Evolutionary conservation across 1,139 yeast genomes (phyloP).

Genomic region (Suhomyces atakaporum): DNA sequence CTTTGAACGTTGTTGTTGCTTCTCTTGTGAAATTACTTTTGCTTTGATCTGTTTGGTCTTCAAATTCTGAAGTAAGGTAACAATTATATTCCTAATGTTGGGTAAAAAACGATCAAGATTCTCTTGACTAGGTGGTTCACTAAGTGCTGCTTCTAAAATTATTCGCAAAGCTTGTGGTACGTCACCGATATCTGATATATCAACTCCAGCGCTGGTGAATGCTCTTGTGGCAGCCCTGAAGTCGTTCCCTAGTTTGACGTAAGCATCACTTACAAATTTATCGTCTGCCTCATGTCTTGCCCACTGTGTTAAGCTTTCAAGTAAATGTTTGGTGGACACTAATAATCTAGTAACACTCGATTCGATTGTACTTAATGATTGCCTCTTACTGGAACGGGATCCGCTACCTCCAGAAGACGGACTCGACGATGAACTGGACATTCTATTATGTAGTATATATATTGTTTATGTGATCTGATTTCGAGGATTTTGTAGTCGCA

Average conservation of each 20-base stretch:
- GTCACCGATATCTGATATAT: constrained; percentile 70
- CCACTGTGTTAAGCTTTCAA: constrained; percentile 90
- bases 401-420: constrained; percentile 7
- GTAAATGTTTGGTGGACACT: constrained; percentile 84
- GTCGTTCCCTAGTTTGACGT: constrained; percentile 91
- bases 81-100: constrained; percentile 82
- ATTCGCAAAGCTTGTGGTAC: constrained; percentile 73
- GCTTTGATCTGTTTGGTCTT: constrained; percentile 73
- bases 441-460: not conserved
- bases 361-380: constrained; percentile 66
- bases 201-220: constrained; percentile 67
- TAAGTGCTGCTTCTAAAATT: constrained; percentile 82
- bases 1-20: constrained; percentile 12
- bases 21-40: constrained; percentile 35
- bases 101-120: constrained; percentile 82
- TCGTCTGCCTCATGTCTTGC: constrained; percentile 79
- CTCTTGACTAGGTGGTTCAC: constrained; percentile 84
- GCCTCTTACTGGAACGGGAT: constrained; percentile 24
- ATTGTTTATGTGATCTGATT: constrained; percentile 6
- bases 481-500: not conserved
- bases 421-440: constrained; percentile 12
- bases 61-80: constrained; percentile 73
- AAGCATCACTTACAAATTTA: constrained; percentile 84
- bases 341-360: constrained; percentile 79
- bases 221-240: constrained; percentile 84